Evolutionary conservation across 352 stramenopile genomes (phyloP).

Genomic region (Pythium brachiatum): DNA sequence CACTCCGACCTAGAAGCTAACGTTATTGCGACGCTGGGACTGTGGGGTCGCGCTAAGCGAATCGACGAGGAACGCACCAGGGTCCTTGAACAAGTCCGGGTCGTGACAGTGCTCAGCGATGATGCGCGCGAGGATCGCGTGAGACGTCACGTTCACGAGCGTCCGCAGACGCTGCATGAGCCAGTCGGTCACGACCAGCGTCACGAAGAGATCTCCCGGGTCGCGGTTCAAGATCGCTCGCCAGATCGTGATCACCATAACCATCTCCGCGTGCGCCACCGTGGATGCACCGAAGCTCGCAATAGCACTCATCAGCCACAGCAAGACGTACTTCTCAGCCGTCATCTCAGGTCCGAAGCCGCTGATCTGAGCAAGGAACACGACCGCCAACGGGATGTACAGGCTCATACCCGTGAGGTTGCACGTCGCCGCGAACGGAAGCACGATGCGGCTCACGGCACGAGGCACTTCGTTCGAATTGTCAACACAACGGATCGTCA

Average conservation of each 20-base stretch:
- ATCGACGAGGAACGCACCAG: conserved; percentile 8
- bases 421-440: conserved; percentile 56
- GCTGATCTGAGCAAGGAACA: conserved; percentile 63
- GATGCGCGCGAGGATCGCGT: conserved; percentile 73
- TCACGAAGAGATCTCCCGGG: conserved; percentile 47
- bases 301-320: conserved; percentile 57
- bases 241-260: conserved; percentile 79
- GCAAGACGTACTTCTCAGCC: conserved; percentile 45
- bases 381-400: conserved; percentile 60
- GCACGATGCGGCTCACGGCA: conserved; percentile 49
- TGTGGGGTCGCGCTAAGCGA: neutral
- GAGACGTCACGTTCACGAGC: conserved; percentile 70
- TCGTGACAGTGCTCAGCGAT: conserved; percentile 60
- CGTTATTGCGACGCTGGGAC: neutral
- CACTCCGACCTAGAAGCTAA: neutral
- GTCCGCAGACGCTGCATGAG: conserved; percentile 63
- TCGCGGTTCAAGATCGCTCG: conserved; percentile 51
- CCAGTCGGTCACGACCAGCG: conserved; percentile 68
- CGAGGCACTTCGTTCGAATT: conserved; percentile 54
- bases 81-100: conserved; percentile 15
- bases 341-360: conserved; percentile 48
- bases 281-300: conserved; percentile 57
- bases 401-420: conserved; percentile 69
- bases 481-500: conserved; percentile 74
- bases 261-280: conserved; percentile 64